Evolutionary conservation across 805 yeast species (phyloP).

Genomic region (Wickerhamiella lipophila): DNA sequence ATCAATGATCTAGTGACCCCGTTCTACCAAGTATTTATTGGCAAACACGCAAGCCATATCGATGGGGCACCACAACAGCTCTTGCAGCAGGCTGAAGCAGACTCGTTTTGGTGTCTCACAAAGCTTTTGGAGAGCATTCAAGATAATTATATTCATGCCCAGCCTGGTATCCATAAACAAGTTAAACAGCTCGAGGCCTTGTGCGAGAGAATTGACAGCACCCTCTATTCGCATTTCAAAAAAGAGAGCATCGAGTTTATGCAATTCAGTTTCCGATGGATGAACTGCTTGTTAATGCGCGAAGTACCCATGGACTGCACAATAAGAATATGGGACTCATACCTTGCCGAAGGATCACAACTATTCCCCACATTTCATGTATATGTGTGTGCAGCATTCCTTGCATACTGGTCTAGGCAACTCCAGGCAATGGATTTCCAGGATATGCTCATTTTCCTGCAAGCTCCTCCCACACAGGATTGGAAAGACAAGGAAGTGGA

Average conservation of each 20-base stretch:
- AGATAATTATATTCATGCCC: constrained; percentile 94
- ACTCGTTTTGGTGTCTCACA: constrained; percentile 92
- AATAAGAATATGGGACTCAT: constrained; percentile 96
- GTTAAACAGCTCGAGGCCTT: constrained; percentile 61
- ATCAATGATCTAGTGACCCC: constrained; percentile 91
- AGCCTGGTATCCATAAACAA: constrained; percentile 91
- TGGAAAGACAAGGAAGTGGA: constrained; percentile 91
- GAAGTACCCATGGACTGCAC: constrained; percentile 69
- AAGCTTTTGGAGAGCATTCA: constrained; percentile 86
- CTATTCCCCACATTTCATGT: constrained; percentile 90
- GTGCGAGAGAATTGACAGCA: constrained; percentile 66
- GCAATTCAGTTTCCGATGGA: constrained; percentile 95
- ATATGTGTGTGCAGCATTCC: constrained; percentile 93
- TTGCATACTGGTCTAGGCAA: constrained; percentile 73
- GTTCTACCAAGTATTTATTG: constrained; percentile 72
- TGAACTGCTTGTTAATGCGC: constrained; percentile 94
- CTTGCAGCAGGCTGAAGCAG: constrained; percentile 71
- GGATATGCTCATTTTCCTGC: constrained; percentile 82
- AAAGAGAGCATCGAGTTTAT: constrained; percentile 81
- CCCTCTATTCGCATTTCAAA: constrained; percentile 60
- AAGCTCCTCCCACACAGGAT: constrained; percentile 69
- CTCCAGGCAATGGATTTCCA: constrained; percentile 83
- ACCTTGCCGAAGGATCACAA: constrained; percentile 40
- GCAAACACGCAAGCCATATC: constrained; percentile 55
- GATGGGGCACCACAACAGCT: constrained; percentile 37